Percentiles rank a stretch among this genome's conserved stretches.
These are phyloP conservation scores for Candida ortonii DNA, from an alignment of 805 yeast species.

Conservation along the genomic window DNA sequence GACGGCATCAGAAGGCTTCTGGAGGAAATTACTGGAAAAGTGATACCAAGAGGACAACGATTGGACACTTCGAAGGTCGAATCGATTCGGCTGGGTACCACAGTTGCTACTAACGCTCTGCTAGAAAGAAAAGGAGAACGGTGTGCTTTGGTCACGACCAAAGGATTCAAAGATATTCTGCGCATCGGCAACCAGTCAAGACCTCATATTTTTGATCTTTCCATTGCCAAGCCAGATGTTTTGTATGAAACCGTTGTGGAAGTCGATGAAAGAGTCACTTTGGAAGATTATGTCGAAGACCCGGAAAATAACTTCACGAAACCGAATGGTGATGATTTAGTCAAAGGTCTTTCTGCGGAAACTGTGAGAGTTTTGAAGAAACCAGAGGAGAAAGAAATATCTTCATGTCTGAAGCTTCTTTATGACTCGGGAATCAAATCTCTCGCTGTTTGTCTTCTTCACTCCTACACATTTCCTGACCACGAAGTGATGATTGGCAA, in stretches of 20 bases:
- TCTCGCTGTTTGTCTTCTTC: slow-evolving; percentile 68
- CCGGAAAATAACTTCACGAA: slow-evolving; percentile 38
- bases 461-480: slow-evolving; percentile 67
- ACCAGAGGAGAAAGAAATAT: slow-evolving; percentile 47
- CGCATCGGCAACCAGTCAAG: slow-evolving; percentile 88
- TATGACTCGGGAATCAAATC: slow-evolving; percentile 61
- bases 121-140: slow-evolving; percentile 89
- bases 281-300: slow-evolving; percentile 78
- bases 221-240: slow-evolving; percentile 67
- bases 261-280: slow-evolving; percentile 85
- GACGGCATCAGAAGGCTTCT: slow-evolving; percentile 84
- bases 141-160: slow-evolving; percentile 82
- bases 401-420: slow-evolving; percentile 40
- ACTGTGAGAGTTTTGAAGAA: slow-evolving; percentile 52
- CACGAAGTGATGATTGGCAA: slow-evolving; percentile 62
- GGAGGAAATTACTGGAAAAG: slow-evolving; percentile 51
- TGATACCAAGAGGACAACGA: slow-evolving; percentile 57
- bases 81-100: slow-evolving; percentile 85
- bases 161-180: slow-evolving; percentile 82
- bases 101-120: slow-evolving; percentile 93
- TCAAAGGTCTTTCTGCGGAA: slow-evolving; percentile 67
- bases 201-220: slow-evolving; percentile 83
- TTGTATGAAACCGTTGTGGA: slow-evolving; percentile 77
- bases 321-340: slow-evolving; percentile 36
- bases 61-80: slow-evolving; percentile 63